Evolutionary conservation across 202 grass and related monocot species (phyloP), one percentile per base, ranked within the genome.

Genomic region (Saccharum hybrid): DNA sequence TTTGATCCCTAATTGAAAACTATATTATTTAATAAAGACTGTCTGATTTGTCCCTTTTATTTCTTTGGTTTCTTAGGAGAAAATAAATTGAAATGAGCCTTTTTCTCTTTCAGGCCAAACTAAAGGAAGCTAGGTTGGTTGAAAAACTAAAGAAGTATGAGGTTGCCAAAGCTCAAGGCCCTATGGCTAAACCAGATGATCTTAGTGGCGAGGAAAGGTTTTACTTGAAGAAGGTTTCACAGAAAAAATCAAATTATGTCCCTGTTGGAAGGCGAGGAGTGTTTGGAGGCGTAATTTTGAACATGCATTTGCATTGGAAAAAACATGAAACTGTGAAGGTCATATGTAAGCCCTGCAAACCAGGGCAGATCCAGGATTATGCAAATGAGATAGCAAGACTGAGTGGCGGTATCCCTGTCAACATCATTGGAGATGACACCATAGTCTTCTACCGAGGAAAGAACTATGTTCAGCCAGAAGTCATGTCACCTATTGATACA

Each of bases 241-340:
- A 98, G 60, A 98, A 95, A 77, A 95, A 86, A 46, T 90, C 96
- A 80, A 98, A 98, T 71, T 98, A 98, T 87, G 90, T 95, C 54
- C 96, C 92, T 30, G 83, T 98, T 72, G 95, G 92, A 82, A 91
- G 90, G 78, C 52, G 95, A 77, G 95, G 95, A 72, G 82, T 98
- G 40, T 93, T 98, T 72, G 86, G 92, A 23, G 95, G 92, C 16
- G 95, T 98, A 62, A 98, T 98, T 81, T 84, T 98, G 31, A 98
- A 98, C 89, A 98, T 98, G 96, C 92, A 93, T 88, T 89, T 98
- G 83, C 96, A 95, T 74, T 95, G 96, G 96, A 98, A 98, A 88
- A 98, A 92, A 52, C 89, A 98, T 88, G 96, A 95, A 66, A 93
- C 90, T 45, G 96, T 98, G 21, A 93, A 93, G 74, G 96, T 98